A percentile compares a stretch with the other conserved stretches of the same genome.
Evolutionary conservation across 805 yeast genomes (phyloP).

Genomic region (Saccharomycopsis lassenensis): DNA sequence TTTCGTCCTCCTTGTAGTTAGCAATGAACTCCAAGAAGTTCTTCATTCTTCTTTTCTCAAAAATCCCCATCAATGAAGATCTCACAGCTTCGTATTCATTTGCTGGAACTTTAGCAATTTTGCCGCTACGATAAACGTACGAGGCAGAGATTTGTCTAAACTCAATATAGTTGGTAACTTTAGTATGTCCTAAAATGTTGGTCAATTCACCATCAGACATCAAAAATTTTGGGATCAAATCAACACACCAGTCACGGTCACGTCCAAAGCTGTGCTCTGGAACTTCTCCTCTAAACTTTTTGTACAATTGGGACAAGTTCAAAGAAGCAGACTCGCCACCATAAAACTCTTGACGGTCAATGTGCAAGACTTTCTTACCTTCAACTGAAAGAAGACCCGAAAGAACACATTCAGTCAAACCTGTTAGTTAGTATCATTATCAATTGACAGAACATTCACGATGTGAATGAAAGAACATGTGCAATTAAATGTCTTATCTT

Average conservation of each 20-base stretch:
- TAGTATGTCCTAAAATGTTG: slow-evolving; percentile 88
- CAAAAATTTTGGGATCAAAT: slow-evolving; percentile 88
- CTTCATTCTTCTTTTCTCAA: slow-evolving; percentile 93
- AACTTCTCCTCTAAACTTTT: slow-evolving; percentile 62
- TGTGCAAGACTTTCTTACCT: slow-evolving; percentile 93
- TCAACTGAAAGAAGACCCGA: slow-evolving; percentile 94
- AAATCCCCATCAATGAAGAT: slow-evolving; percentile 89
- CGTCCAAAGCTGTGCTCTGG: slow-evolving; percentile 61
- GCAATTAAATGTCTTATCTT: too few species aligned
- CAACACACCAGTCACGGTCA: slow-evolving; percentile 97
- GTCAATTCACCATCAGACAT: slow-evolving; percentile 98
- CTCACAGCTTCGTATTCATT: slow-evolving; percentile 84
- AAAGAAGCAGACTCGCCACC: slow-evolving; percentile 89
- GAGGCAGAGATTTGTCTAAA: slow-evolving; percentile 96
- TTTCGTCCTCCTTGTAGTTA: slow-evolving; percentile 65
- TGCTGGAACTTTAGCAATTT: slow-evolving; percentile 90
- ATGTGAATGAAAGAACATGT: slow-evolving; percentile 1
- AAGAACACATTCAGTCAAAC: slow-evolving; percentile 92
- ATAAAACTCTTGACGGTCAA: slow-evolving; percentile 91
- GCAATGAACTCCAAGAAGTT: slow-evolving; percentile 82
- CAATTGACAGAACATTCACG: neutral
- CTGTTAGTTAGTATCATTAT: slow-evolving; percentile 31
- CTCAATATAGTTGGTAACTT: slow-evolving; percentile 91
- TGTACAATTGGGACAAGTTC: slow-evolving; percentile 55
- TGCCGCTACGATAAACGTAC: slow-evolving; percentile 81